A percentile compares a stretch with the other conserved stretches of the same genome.
These are phyloP conservation scores for Colletotrichum lindemuthianum DNA, from an alignment of 2,329 filamentous ascomycete genomes.

Conservation along the genomic window DNA sequence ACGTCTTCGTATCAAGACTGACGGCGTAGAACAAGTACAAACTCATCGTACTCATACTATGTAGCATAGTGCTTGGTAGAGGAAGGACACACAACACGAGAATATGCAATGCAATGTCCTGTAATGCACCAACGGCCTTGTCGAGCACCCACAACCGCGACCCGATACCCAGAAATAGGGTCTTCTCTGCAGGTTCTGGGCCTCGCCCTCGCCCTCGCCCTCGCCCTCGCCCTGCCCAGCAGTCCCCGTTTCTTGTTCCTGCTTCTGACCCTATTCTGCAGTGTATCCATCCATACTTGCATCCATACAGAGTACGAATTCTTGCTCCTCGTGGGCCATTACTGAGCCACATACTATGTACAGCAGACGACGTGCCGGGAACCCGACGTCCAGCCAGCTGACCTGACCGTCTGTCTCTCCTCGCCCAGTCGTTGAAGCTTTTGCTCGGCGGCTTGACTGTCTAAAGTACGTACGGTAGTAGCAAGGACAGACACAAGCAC, in stretches of 20 bases:
- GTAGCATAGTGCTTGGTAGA: too few species aligned
- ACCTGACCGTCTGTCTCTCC: too few species aligned
- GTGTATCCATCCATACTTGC: too few species aligned
- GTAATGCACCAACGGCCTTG: conserved; percentile 22
- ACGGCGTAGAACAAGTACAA: too few species aligned
- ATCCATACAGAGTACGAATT: too few species aligned
- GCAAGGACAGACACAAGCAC: conserved; percentile 8
- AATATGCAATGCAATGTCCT: conserved; percentile 27
- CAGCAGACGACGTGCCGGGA: too few species aligned
- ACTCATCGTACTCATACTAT: not conserved
- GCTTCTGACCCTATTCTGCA: too few species aligned
- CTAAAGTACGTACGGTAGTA: conserved; percentile 4
- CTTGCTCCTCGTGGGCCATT: too few species aligned
- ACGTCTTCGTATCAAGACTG: too few species aligned
- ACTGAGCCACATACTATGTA: too few species aligned
- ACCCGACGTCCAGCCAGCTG: too few species aligned
- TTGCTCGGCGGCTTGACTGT: conserved; percentile 13
- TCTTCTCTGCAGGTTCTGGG: conserved; percentile 12
- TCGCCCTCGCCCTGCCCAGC: not conserved
- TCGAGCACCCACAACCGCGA: not conserved
- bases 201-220: not conserved
- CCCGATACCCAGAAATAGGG: conserved; percentile 12
- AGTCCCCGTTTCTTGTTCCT: not conserved
- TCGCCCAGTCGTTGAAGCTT: conserved; percentile 8
- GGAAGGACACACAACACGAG: conserved; percentile 24